phyloP scores from a whole-genome alignment of 179 eudicot genomes.

The Silene coronaria region DNA sequence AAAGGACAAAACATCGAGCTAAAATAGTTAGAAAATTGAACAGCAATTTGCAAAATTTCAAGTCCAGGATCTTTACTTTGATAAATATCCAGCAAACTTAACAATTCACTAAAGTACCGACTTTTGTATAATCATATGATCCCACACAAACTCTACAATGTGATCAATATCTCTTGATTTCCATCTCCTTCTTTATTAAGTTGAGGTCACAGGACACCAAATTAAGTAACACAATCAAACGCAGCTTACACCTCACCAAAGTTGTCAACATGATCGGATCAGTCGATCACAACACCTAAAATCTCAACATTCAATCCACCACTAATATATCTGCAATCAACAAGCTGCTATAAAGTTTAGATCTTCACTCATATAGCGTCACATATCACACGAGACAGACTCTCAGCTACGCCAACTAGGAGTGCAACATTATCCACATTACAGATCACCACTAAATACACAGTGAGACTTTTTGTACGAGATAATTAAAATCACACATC shows the following conservation, averaged over 20 bases:
- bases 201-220: neutral
- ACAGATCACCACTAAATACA: neutral
- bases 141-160: neutral
- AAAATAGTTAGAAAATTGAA: neutral
- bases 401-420: neutral
- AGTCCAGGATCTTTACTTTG: neutral
- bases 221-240: neutral
- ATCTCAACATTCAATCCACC: neutral
- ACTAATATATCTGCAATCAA: neutral
- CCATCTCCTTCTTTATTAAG: neutral
- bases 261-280: neutral
- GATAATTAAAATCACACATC: neutral
- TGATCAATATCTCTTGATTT: neutral
- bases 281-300: neutral
- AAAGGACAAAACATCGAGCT: neutral
- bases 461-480: no score
- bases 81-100: no score
- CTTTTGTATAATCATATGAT: neutral
- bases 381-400: no score
- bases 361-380: neutral
- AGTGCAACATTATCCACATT: neutral
- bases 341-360: neutral
- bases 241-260: neutral
- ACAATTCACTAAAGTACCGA: neutral
- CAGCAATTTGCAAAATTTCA: neutral